Percentiles rank a stretch among this genome's conserved stretches.
phyloP scores from a whole-genome alignment of 169 alveolate species.

The Eimeria falciformis region DNA sequence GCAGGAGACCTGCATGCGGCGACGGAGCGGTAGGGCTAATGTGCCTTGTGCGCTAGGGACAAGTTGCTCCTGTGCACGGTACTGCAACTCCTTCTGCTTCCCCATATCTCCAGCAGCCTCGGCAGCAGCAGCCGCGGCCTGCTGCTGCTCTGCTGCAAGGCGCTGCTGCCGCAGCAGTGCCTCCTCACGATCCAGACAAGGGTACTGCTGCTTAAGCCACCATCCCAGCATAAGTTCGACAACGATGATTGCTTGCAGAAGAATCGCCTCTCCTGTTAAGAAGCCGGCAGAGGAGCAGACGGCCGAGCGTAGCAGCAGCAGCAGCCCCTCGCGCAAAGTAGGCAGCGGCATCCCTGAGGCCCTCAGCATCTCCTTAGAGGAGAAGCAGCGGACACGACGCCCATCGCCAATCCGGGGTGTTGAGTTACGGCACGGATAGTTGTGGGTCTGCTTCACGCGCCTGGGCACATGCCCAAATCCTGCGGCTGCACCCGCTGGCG shows the following conservation, averaged over 20 bases:
- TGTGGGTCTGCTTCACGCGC: slow-evolving; percentile 52
- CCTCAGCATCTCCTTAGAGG: slow-evolving; percentile 77
- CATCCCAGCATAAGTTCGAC: slow-evolving; percentile 68
- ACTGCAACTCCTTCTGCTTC: slow-evolving; percentile 66
- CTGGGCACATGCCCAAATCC: slow-evolving; percentile 42
- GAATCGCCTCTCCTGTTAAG: slow-evolving; percentile 55
- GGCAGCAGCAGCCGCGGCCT: slow-evolving; percentile 56
- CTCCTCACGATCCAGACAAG: slow-evolving; percentile 73
- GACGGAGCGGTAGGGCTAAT: slow-evolving; percentile 59
- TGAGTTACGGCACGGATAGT: slow-evolving; percentile 66
- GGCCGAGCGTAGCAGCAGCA: slow-evolving; percentile 62
- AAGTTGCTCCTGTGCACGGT: slow-evolving; percentile 26
- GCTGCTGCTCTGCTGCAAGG: slow-evolving; percentile 36
- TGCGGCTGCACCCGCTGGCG: slow-evolving; percentile 39
- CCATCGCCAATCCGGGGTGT: slow-evolving; percentile 77
- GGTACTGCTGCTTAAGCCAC: slow-evolving; percentile 73
- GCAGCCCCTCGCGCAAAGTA: slow-evolving; percentile 66
- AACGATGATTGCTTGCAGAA: slow-evolving; percentile 70
- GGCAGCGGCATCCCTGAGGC: slow-evolving; percentile 77
- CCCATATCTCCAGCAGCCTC: slow-evolving; percentile 62
- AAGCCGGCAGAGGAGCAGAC: slow-evolving; percentile 64
- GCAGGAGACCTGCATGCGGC: slow-evolving; percentile 72
- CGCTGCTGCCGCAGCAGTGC: slow-evolving; percentile 68
- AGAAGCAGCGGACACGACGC: slow-evolving; percentile 76
- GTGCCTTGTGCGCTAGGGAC: slow-evolving; percentile 54